phyloP scores from a whole-genome alignment of 176 grass and related monocot species.

The Eragrostis curvula region DNA sequence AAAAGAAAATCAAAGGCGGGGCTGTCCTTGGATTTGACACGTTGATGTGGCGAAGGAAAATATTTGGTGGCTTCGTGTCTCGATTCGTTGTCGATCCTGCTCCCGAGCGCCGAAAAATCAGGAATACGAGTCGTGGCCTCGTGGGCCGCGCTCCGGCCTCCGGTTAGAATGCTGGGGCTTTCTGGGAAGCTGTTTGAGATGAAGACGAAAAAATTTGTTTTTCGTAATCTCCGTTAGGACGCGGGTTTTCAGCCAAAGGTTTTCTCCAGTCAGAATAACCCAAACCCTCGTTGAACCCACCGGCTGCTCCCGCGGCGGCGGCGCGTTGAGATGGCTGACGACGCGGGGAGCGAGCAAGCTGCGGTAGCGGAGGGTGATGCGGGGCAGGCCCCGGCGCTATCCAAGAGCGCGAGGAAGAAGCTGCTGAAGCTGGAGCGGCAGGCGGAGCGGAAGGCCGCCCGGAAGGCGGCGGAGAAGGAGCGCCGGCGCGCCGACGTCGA shows the following conservation, averaged over 20 bases:
- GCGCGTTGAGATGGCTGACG: constrained; percentile 49
- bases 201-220: no score
- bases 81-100: no score
- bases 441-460: constrained; percentile 61
- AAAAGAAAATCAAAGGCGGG: no score
- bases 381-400: constrained; percentile 21
- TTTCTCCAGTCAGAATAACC: constrained; percentile 4
- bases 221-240: not conserved
- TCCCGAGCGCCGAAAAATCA: no score
- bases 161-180: no score
- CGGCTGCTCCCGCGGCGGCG: constrained; percentile 30
- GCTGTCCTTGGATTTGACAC: no score
- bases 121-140: no score
- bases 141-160: no score
- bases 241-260: not conserved
- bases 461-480: constrained; percentile 78
- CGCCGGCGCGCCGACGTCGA: constrained; percentile 50
- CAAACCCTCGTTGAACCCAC: constrained; percentile 39
- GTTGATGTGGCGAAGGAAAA: no score
- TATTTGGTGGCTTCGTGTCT: no score
- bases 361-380: not conserved
- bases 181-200: no score
- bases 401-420: constrained; percentile 75
- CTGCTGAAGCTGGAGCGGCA: constrained; percentile 66
- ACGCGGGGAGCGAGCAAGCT: constrained; percentile 7